These are phyloP conservation scores for Pigoraptor vietnamica DNA, from an alignment of 78 protist genomes.

Conservation along the genomic window DNA sequence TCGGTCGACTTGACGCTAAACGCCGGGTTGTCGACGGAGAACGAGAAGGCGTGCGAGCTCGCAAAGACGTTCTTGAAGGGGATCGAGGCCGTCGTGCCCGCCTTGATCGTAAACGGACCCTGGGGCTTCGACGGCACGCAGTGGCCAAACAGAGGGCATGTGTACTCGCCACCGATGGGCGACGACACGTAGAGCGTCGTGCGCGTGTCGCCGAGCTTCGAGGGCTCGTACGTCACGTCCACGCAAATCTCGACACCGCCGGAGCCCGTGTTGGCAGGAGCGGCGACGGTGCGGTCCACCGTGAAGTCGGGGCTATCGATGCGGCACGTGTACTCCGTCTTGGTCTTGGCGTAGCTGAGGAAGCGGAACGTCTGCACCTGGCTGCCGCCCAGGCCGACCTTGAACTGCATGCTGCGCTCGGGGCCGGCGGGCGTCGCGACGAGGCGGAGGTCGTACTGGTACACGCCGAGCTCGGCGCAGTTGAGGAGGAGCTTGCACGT, in stretches of 20 bases:
- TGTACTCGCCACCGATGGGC: constrained; percentile 58
- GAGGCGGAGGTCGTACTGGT: constrained; percentile 34
- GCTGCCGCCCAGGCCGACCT: constrained; percentile 26
- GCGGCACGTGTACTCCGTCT: constrained; percentile 18
- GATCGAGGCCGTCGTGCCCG: not conserved
- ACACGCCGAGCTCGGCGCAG: constrained; percentile 46
- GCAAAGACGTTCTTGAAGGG: constrained; percentile 56
- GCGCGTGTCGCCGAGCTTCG: constrained; percentile 26
- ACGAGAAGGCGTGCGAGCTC: constrained; percentile 3
- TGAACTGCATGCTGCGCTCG: constrained; percentile 18
- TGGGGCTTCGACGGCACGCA: constrained; percentile 59
- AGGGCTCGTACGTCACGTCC: constrained; percentile 64
- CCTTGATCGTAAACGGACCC: constrained; percentile 59
- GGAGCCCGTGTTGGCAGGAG: not conserved
- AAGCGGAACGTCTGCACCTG: constrained; percentile 45
- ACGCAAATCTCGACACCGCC: constrained; percentile 46
- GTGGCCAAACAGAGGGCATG: constrained; percentile 37
- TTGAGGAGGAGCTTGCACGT: constrained; percentile 13
- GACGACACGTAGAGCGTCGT: constrained; percentile 36
- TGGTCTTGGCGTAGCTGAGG: not conserved
- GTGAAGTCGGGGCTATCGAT: not conserved
- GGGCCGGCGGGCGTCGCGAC: constrained; percentile 18
- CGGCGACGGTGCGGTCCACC: not conserved
- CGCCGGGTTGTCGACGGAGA: constrained; percentile 26
- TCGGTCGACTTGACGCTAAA: constrained; percentile 33